Evolutionary conservation across 495 filamentous ascomycete species (phyloP), one percentile per base, ranked within the genome.

Genomic region (Penicillium macrosclerotiorum): DNA sequence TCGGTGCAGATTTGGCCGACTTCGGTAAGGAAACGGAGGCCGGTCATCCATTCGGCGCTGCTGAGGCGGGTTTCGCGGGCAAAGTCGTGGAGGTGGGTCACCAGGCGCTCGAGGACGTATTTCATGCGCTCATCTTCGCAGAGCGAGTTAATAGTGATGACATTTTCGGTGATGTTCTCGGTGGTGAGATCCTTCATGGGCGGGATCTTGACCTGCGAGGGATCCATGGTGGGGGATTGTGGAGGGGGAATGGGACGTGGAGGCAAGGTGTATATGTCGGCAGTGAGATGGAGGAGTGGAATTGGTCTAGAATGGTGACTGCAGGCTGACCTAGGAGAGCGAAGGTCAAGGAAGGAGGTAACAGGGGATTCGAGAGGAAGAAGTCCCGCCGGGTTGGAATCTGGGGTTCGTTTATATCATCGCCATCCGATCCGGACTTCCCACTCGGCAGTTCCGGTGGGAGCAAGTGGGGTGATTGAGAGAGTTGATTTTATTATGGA

Each of bases 91-190:
- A 91, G 71, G 69, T 93, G 88, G 1, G 78, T 81, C 39, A 91
- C 84, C 24, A 93, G 74, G 18, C 84, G 73, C 41, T 81, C 72
- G 60, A 93, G 84, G 35, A 92, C 54, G 54, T 89, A 90, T 48
- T 78, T 82, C 56, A 89, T 71, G 30, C 88, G 82, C 38, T 69
- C 59, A 59, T 90, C 74, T 41, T 68, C 47, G 52, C 79, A 77
- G 57, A 85, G 83, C 12, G 85, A 86, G 70, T 90, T 92, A 62
- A 88, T 86, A 16, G 72, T 73, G 56, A 82, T 75, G 17, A 82
- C 81, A 59, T 90, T 90, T 25, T 82, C 76, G 47, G 88, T 92
- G 71, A 93, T 91, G 65, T 90, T 90, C 54, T 90, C 88, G 52
- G 81, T 80, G 9, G 83, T 91, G 24, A 90, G 73, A 67, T 91